Base-by-base conservation (phyloP, 805 yeast species). In the Myxozyma neotropica region DNA sequence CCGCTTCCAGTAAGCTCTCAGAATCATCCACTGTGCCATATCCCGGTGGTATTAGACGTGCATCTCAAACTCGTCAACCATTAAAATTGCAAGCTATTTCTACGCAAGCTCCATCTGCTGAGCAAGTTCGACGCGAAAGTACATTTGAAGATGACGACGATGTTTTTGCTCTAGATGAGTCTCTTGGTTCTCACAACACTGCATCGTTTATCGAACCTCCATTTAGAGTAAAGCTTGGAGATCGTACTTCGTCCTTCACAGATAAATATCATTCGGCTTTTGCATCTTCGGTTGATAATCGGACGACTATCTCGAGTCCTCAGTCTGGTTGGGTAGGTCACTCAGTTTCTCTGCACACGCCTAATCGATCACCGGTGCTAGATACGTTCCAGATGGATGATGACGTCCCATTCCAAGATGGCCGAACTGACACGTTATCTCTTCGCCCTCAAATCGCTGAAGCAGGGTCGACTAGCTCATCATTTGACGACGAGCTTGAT, bases 151-250 rank as follows among this genome's bases (percentile, higher is more conserved):
- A 38, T 38, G 43, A 44, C 35, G 63, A 61, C 40, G 62, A 55
- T 40, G 55, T 61, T 13, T 61, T 61, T 26, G 59, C 39, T 1
- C 50, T 61, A 12, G 65, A 61, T 47, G 65, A 61, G 40, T 35
- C 48, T 6, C 38, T 58, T 31, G 35, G 29, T 27, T 19, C 56
- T 7, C 35, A 27, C 7, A 19, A 21, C 15, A 3, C 53, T n/a
- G 17, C 57, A 8, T 29, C 60, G 4, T n/a, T 39, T 15, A 31
- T 35, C 1, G 48, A 53, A n/a, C 42, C 57, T 4, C 39, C 57
- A 2, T 48, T 48, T 44, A 36, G 44, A 12, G 19, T 43, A 13
- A 35, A 43, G 43, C 19, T 49, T 24, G 49, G 56, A 29, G 35
- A 24, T 24, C 45, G 51, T 12, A 8, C 31, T 2, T 8, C 40